These are phyloP conservation scores for Periconia digitata DNA, from an alignment of 2,329 filamentous ascomycete genomes.

Conservation along the genomic window DNA sequence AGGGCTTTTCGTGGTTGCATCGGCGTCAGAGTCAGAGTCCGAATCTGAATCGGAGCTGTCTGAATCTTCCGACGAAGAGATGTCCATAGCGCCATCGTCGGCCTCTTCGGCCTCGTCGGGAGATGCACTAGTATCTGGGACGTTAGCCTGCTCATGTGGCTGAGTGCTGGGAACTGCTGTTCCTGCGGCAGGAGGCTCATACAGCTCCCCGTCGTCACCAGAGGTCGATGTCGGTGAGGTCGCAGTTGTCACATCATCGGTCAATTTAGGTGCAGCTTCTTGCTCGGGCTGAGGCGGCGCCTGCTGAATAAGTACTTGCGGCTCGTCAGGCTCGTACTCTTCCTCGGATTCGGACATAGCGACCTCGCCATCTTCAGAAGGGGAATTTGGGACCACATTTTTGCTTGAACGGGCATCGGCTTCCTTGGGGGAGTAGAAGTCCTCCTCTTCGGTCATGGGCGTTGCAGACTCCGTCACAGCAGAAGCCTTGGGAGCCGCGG, in stretches of 20 bases:
- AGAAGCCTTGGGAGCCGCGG: background rate
- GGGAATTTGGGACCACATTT: constrained; percentile 12
- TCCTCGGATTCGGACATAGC: constrained; percentile 39
- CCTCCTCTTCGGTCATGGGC: constrained; percentile 34
- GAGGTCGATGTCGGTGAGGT: constrained; percentile 12
- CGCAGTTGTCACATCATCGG: background rate
- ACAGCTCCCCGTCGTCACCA: constrained; percentile 32
- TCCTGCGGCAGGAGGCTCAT: constrained; percentile 36
- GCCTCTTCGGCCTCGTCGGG: constrained; percentile 22
- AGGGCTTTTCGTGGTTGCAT: constrained; percentile 16
- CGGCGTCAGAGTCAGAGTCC: constrained; percentile 23
- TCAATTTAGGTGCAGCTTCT: background rate
- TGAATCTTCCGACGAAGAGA: constrained; percentile 22
- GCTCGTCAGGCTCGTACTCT: constrained; percentile 38
- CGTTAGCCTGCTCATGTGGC: background rate
- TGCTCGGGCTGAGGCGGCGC: background rate
- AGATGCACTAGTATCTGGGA: constrained; percentile 1
- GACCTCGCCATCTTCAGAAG: constrained; percentile 36
- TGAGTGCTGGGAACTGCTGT: constrained; percentile 16
- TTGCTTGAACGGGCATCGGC: constrained; percentile 3
- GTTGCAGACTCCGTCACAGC: constrained; percentile 16
- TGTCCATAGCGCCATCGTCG: constrained; percentile 40
- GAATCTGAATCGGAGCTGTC: constrained; percentile 24
- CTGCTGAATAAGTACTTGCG: background rate
- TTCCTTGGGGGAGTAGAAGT: constrained; percentile 39